These are phyloP conservation scores for Chytriomyces sp. DNA, from an alignment of 192 early-diverging fungal genomes.

Conservation along the genomic window DNA sequence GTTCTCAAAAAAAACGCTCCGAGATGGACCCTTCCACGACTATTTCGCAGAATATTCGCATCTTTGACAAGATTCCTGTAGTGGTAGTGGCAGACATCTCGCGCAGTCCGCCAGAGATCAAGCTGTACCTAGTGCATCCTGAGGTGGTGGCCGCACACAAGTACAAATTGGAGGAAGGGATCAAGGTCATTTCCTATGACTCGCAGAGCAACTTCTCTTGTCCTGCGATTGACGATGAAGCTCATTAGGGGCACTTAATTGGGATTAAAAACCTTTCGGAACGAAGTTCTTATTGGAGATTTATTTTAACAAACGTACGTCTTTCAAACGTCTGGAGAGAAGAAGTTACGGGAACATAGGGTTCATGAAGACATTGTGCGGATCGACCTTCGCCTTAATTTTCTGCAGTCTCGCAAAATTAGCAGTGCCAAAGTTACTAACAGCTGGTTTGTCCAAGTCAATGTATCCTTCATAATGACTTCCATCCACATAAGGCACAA, in stretches of 20 bases:
- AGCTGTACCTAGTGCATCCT: slow-evolving; percentile 41
- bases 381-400: too few species aligned
- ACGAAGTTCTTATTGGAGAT: too few species aligned
- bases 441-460: too few species aligned
- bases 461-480: too few species aligned
- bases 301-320: too few species aligned
- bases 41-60: slow-evolving; percentile 39
- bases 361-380: too few species aligned
- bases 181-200: not conserved
- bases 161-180: not conserved
- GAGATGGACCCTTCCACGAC: slow-evolving; percentile 18
- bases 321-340: too few species aligned
- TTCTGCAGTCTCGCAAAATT: too few species aligned
- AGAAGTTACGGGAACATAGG: too few species aligned
- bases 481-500: too few species aligned
- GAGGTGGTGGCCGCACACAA: not conserved
- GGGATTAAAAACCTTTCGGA: too few species aligned
- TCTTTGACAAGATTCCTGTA: slow-evolving; percentile 49
- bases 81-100: slow-evolving; percentile 40
- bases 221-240: slow-evolving; percentile 42
- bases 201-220: slow-evolving; percentile 11
- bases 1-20: slow-evolving; percentile 6
- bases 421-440: too few species aligned
- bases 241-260: slow-evolving; percentile 27
- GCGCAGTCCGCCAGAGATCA: slow-evolving; percentile 46